Evolutionary conservation across 148 eudicot species (phyloP).

Genomic region (Vaccinium vitisidaea): DNA sequence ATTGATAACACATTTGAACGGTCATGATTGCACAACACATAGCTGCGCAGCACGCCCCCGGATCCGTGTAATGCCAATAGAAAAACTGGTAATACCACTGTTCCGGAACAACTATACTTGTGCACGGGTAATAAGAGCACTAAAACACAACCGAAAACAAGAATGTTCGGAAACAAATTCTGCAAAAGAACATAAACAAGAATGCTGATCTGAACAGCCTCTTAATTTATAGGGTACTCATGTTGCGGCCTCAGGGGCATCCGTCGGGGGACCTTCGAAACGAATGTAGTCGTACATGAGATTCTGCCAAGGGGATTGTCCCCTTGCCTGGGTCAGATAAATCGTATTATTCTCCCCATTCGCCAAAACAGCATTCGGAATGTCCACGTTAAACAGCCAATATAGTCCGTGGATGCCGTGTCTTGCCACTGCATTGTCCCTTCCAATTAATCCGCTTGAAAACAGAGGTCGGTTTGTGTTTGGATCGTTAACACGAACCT

Average conservation of each 20-base stretch:
- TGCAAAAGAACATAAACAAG: neutral
- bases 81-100: neutral
- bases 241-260: neutral
- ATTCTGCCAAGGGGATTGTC: conserved; percentile 58
- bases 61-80: neutral
- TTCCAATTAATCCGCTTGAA: conserved; percentile 50
- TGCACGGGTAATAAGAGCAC: neutral
- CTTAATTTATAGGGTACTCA: neutral
- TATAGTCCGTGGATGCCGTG: conserved; percentile 66
- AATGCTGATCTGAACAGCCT: neutral
- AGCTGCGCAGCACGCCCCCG: too few relatives aligned
- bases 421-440: conserved; percentile 59
- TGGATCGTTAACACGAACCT: conserved; percentile 61
- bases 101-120: neutral
- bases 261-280: conserved; percentile 53
- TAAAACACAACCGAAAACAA: neutral
- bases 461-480: conserved; percentile 50
- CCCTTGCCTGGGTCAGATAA: conserved; percentile 52
- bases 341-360: conserved; percentile 50
- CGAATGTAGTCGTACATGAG: conserved; percentile 68
- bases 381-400: conserved; percentile 49
- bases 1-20: too few relatives aligned
- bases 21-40: too few relatives aligned
- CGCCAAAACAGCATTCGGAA: conserved; percentile 37
- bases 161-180: neutral